Percentiles rank a stretch among this genome's conserved stretches.
These are phyloP conservation scores for Phytophthora cactorum DNA, from an alignment of 352 stramenopile genomes.

Conservation along the genomic window DNA sequence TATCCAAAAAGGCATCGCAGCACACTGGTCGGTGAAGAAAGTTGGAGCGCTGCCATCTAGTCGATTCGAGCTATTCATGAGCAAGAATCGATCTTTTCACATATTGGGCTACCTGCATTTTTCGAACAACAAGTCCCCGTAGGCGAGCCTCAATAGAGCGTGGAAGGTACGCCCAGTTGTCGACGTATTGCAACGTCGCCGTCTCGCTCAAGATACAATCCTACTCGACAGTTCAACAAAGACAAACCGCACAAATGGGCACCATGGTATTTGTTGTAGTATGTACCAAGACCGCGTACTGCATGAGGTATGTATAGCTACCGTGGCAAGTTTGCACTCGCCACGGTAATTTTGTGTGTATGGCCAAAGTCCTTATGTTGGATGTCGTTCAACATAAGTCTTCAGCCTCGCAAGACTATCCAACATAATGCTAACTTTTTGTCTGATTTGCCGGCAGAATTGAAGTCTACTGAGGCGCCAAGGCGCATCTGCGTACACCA, in stretches of 20 bases:
- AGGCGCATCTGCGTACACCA: too few relatives aligned
- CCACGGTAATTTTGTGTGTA: neutral
- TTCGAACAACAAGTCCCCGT: neutral
- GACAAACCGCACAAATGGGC: neutral
- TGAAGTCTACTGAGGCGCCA: too few relatives aligned
- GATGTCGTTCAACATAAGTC: neutral
- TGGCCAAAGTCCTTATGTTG: neutral
- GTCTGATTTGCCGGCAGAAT: neutral
- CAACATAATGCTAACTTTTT: neutral
- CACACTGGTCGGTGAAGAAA: too few relatives aligned
- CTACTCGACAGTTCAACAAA: neutral
- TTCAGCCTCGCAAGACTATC: neutral
- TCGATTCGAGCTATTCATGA: too few relatives aligned
- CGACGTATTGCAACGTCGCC: neutral
- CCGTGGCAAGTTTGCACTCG: too few relatives aligned
- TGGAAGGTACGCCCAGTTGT: neutral
- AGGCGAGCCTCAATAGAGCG: neutral
- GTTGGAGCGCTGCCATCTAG: too few relatives aligned
- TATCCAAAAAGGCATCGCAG: too few relatives aligned
- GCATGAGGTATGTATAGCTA: neutral
- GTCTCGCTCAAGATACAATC: neutral
- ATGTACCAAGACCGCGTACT: neutral
- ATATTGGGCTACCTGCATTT: neutral
- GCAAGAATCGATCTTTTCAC: too few relatives aligned
- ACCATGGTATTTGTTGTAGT: neutral